Percentiles rank a stretch among this genome's conserved stretches.
phyloP scores from a whole-genome alignment of 1,284 basidiomycete genomes.

The Mycena sp. region DNA sequence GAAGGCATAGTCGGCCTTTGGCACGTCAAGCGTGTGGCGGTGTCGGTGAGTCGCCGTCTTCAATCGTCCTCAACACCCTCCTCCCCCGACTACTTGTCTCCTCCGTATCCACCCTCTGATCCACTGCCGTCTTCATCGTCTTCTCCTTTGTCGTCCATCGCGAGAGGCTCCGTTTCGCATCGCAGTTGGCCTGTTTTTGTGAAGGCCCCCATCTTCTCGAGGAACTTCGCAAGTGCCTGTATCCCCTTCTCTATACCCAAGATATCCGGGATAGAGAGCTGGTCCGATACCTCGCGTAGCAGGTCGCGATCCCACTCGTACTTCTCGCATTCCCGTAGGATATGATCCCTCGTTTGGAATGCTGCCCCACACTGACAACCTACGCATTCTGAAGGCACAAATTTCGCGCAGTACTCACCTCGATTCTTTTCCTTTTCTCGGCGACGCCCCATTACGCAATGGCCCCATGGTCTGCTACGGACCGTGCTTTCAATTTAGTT shows the following conservation, averaged over 20 bases:
- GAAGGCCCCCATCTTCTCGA: conserved; percentile 38
- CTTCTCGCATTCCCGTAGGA: conserved; percentile 37
- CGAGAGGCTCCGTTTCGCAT: background rate
- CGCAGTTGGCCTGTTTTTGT: conserved; percentile 18
- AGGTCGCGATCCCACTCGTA: conserved; percentile 33
- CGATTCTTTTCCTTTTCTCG: too few relatives aligned
- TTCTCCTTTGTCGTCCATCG: too few relatives aligned
- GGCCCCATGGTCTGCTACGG: too few relatives aligned
- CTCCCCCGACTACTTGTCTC: too few relatives aligned
- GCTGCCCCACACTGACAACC: conserved; percentile 39
- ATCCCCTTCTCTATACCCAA: conserved; percentile 37
- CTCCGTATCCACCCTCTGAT: too few relatives aligned
- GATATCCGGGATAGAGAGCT: conserved; percentile 26
- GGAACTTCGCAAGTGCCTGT: conserved; percentile 35
- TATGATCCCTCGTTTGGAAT: conserved; percentile 41
- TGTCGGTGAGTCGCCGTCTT: too few relatives aligned
- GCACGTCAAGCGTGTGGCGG: too few relatives aligned
- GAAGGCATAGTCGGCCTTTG: too few relatives aligned
- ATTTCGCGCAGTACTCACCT: conserved; percentile 40
- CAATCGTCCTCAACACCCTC: too few relatives aligned
- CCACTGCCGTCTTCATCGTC: too few relatives aligned
- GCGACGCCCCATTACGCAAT: too few relatives aligned
- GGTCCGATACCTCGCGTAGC: conserved; percentile 20
- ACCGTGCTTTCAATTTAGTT: too few relatives aligned
- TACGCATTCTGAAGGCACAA: conserved; percentile 34